Evolutionary conservation across 2,329 filamentous ascomycete species (phyloP), one percentile per base, ranked within the genome.

Genomic region (Pseudogymnoascus sp.): DNA sequence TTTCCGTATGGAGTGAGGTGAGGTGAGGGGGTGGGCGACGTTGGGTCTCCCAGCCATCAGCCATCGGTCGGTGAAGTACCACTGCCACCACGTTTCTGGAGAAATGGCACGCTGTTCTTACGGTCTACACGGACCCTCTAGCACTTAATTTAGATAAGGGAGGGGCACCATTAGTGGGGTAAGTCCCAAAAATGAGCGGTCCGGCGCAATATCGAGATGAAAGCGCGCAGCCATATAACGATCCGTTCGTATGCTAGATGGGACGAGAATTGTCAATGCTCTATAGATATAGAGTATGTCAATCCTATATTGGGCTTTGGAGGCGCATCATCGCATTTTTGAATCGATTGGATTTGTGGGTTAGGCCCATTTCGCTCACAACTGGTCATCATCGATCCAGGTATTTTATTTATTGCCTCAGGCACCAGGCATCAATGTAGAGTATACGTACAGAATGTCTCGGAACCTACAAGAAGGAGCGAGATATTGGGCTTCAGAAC

Each of bases 91-190:
- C 43, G 43, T 50, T 50, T 50, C 43, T 50, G 43, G 43, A 54
- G n/a, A 54, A 32, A 54, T 54, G 43, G 43, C 43, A 54, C 43
- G 43, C 43, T 54, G 43, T 54, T 54, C 43, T 54, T 54, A 32
- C 43, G 43, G 43, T 8, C 43, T 54, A 54, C 43, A 54, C 43
- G 43, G 43, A 54, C 43, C 43, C 43, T 54, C 43, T 25, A 54
- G 9, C n/a, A 54, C 43, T 54, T 54, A 54, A 54, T 54, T 54
- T 54, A 54, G 43, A 54, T 54, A 54, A 54, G 43, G 43, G 43
- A 54, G 43, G 43, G 43, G 43, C 43, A 54, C 43, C 43, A 54
- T 32, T 54, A 54, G 43, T 54, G 43, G 43, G 43, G 43, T 54
- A 54, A 54, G 43, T 9, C 18, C 25, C 43, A 54, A 54, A 32